Evolutionary conservation across 106 monocot genomes (phyloP), one percentile per base, ranked within the genome.

Genomic region (Phalaenopsis aphrodite): DNA sequence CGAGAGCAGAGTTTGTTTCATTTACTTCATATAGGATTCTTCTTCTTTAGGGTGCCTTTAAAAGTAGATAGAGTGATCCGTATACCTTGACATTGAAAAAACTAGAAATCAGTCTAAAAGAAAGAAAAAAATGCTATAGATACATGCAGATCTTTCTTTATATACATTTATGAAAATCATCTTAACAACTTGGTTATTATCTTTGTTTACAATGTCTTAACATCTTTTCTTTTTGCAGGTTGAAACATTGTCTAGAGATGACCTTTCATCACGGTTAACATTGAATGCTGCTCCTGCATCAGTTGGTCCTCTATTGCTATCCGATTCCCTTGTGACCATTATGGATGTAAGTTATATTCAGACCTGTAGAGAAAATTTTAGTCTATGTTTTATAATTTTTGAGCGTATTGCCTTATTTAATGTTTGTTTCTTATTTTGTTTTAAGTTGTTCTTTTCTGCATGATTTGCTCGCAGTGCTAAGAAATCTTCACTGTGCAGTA

Each of bases 271-370:
- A 83, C 88, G 94, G 80, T 88, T 98, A 85, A 87, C 85, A 16
- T 86, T 94, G 80, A 94, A 91, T 86, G 84, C 84, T 5, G 85
- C 85, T 87, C 85, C 84, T 77, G 88, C 84, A 78, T 83, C 90
- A 67, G 92, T 98, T 85, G 98, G 94, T 55, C 76, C 94, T 42
- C 88, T 98, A 4, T 74, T 89, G 56, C 86, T 98, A 42, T 84
- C 92, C 66, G 98, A 98, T 91, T 88, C 98, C 74, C 79, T 82
- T 56, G 89, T 98, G 85, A 98, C 98, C 43, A 87, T 98, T 76
- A 98, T 98, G 98, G 98, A 98, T 88, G 98, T 98, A 94, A 56
- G 97, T 86, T 16, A 30, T 56, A 39, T 14, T 42, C 56, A 36
- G 2, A 74, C 0, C 12, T 69, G 8, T 68, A 37, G 18, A 36